Conservation (phyloP, 2,329 filamentous ascomycete species). For the Tolypocladium inflatum region DNA sequence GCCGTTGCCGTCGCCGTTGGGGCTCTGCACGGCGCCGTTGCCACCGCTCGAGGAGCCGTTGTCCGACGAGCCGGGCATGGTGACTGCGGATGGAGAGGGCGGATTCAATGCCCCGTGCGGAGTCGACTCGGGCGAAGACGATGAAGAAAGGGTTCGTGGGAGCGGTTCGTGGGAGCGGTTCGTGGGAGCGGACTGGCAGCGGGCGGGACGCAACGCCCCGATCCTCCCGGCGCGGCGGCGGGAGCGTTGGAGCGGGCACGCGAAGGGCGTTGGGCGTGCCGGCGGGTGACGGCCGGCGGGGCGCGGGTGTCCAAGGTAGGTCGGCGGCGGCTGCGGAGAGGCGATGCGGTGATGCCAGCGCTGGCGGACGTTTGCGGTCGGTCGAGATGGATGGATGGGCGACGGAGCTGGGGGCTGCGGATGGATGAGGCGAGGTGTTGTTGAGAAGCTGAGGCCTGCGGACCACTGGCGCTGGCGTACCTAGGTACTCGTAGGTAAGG, state of each 20-base stretch:
- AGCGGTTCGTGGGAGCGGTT: background rate
- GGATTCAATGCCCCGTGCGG: background rate
- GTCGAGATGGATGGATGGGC: background rate
- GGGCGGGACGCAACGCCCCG: background rate
- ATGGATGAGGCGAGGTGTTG: background rate
- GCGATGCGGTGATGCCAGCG: background rate
- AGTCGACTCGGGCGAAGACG: background rate
- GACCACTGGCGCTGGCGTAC: too few relatives aligned
- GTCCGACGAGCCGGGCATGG: constrained; percentile 28
- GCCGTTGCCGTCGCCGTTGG: constrained; percentile 22
- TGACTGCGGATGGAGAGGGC: background rate
- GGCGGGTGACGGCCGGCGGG: background rate
- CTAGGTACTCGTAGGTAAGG: too few relatives aligned
- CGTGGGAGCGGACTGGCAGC: background rate
- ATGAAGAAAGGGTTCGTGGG: background rate
- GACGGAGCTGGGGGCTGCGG: background rate
- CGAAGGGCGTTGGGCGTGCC: background rate
- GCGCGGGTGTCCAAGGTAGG: background rate
- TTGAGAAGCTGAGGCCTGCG: background rate
- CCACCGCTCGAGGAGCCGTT: constrained; percentile 18
- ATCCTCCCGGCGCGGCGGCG: background rate
- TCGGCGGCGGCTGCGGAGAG: background rate
- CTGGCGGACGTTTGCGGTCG: background rate
- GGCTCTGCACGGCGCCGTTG: constrained; percentile 15
- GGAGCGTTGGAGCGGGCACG: background rate